Evolutionary conservation across 2,329 filamentous ascomycete species (phyloP).

Genomic region (Monosporascus sp.): DNA sequence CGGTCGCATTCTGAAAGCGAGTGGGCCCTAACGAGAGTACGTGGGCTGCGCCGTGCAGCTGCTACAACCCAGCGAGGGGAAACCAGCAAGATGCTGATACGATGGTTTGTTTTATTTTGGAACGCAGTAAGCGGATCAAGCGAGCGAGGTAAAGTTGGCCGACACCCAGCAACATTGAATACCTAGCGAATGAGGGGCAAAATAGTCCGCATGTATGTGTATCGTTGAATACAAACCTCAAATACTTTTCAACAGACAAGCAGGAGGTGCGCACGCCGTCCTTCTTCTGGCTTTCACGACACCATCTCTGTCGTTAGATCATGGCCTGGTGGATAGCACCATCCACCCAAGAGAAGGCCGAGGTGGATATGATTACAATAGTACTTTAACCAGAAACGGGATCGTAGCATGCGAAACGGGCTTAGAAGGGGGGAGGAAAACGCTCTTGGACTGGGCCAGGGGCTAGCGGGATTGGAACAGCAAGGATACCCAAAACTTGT

Average conservation of each 20-base stretch:
- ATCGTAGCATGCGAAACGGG: background rate
- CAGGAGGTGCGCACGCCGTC: background rate
- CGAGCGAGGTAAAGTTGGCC: background rate
- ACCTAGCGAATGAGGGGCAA: background rate
- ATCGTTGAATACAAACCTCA: background rate
- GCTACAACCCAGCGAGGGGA: background rate
- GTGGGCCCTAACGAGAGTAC: too few relatives aligned
- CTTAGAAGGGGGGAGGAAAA: too few relatives aligned
- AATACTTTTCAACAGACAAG: background rate
- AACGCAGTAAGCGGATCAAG: background rate
- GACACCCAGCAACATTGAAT: background rate
- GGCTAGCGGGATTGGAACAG: background rate
- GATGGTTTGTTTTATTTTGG: too few relatives aligned
- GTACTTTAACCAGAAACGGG: background rate
- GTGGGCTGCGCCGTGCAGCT: background rate
- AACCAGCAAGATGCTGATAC: background rate
- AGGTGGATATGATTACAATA: background rate
- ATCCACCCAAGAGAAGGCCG: background rate
- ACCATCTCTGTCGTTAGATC: background rate
- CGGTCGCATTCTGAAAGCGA: background rate
- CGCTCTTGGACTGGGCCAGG: background rate
- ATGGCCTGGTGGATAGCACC: background rate
- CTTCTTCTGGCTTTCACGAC: background rate
- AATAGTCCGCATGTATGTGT: background rate
- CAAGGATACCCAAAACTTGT: background rate